A percentile compares a stretch with the other conserved stretches of the same genome.
phyloP scores from a whole-genome alignment of 2,329 filamentous ascomycete species.

The Monosporascus sp. region DNA sequence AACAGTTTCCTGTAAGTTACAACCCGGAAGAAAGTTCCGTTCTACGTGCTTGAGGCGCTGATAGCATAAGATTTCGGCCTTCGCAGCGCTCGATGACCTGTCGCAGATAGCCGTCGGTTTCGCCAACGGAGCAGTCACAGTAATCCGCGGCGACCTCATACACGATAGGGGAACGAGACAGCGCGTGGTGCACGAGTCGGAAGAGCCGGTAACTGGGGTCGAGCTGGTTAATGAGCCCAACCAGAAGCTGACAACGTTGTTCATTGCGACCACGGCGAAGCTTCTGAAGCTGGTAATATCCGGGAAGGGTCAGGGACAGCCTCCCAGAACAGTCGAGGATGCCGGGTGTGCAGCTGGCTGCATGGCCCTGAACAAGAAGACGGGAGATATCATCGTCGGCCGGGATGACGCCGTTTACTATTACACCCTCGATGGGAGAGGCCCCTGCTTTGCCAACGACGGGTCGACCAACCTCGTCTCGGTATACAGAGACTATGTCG shows the following conservation, averaged over 20 bases:
- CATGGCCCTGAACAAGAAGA: constrained; percentile 78
- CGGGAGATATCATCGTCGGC: constrained; percentile 84
- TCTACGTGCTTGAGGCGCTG: neutral
- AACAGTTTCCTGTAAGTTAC: constrained; percentile 75
- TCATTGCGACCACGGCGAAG: constrained; percentile 84
- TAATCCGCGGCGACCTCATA: constrained; percentile 89
- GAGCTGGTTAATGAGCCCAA: constrained; percentile 61
- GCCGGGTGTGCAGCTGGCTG: constrained; percentile 88
- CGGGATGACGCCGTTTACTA: constrained; percentile 94
- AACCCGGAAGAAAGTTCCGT: neutral
- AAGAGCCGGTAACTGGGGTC: constrained; percentile 91
- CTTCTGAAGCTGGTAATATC: constrained; percentile 84
- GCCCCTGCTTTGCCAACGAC: constrained; percentile 86
- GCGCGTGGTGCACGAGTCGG: constrained; percentile 90
- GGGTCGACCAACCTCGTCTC: constrained; percentile 78
- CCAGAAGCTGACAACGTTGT: constrained; percentile 66
- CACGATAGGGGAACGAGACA: constrained; percentile 94
- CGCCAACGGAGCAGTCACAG: constrained; percentile 87
- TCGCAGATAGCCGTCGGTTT: constrained; percentile 94
- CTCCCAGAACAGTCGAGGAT: constrained; percentile 84
- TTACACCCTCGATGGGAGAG: constrained; percentile 79
- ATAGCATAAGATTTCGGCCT: constrained; percentile 66
- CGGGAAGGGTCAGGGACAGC: constrained; percentile 82
- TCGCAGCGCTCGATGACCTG: constrained; percentile 80
- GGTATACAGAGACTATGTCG: constrained; percentile 80